phyloP scores from a whole-genome alignment of 345 rosid species.

The Carallia pectinifolia region DNA sequence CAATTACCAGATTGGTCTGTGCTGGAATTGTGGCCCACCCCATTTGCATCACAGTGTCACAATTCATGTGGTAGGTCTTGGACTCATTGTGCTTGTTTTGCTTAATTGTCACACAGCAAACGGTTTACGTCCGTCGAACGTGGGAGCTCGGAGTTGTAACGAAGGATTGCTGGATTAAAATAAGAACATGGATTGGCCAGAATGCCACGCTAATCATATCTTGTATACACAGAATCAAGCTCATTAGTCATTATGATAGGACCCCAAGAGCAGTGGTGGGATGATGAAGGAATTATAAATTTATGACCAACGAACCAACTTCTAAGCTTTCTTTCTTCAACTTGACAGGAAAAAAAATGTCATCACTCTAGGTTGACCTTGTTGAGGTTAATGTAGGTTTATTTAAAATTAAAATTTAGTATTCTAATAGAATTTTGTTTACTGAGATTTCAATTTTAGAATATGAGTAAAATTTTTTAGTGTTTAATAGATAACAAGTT shows the following conservation, averaged over 20 bases:
- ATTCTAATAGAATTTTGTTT: no score
- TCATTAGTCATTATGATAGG: not conserved
- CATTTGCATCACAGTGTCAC: constrained; percentile 6
- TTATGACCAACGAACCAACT: no score
- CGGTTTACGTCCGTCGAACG: not conserved
- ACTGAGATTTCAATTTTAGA: no score
- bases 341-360: no score
- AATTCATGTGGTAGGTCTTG: constrained; percentile 5
- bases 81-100: constrained; percentile 13
- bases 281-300: not conserved
- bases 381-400: no score
- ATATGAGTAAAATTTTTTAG: no score
- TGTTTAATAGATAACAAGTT: no score
- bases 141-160: constrained; percentile 2
- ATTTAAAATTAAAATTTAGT: no score
- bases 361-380: no score
- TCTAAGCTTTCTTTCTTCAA: no score
- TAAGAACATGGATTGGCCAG: no score
- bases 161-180: not conserved
- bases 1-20: constrained; percentile 13
- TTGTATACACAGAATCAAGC: not conserved
- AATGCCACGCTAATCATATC: no score
- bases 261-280: not conserved
- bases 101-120: constrained; percentile 8
- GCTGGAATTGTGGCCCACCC: constrained; percentile 42